Conservation (phyloP, 208 protist species). For the Endotrypanum monterogeii region DNA sequence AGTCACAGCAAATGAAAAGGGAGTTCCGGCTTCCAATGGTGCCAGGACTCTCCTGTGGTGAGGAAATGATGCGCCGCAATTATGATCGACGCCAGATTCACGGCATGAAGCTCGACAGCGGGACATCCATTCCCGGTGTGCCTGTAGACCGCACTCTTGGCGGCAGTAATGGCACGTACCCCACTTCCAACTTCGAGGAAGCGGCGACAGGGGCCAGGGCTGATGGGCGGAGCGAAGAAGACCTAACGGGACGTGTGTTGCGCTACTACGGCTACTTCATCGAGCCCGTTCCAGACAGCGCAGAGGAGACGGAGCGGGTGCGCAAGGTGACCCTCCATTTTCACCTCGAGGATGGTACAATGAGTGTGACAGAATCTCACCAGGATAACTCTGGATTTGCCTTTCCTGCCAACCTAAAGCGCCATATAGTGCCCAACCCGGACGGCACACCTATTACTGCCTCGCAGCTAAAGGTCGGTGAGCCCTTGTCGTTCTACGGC, state of each 20-base stretch:
- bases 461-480: slow-evolving; percentile 87
- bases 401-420: slow-evolving; percentile 92
- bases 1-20: slow-evolving; percentile 86
- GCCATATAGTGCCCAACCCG: slow-evolving; percentile 85
- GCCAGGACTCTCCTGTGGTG: slow-evolving; percentile 81
- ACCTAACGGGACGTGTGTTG: slow-evolving; percentile 81
- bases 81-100: slow-evolving; percentile 84
- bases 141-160: slow-evolving; percentile 51
- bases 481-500: slow-evolving; percentile 93
- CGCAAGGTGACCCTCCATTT: slow-evolving; percentile 91
- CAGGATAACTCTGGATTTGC: slow-evolving; percentile 96
- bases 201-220: slow-evolving; percentile 8
- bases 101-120: slow-evolving; percentile 37
- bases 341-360: slow-evolving; percentile 97
- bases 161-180: slow-evolving; percentile 5
- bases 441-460: slow-evolving; percentile 80
- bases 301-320: slow-evolving; percentile 90
- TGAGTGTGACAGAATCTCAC: slow-evolving; percentile 93
- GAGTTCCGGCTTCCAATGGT: slow-evolving; percentile 92
- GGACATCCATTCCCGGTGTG: slow-evolving; percentile 55
- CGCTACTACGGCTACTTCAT: slow-evolving; percentile 96
- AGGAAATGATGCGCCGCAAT: slow-evolving; percentile 91
- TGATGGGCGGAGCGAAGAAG: slow-evolving; percentile 11
- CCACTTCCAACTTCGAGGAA: slow-evolving; percentile 29
- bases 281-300: slow-evolving; percentile 94